Evolutionary conservation across 495 filamentous ascomycete species (phyloP), one percentile per base, ranked within the genome.

Genomic region (Xylaria flabelliformis): DNA sequence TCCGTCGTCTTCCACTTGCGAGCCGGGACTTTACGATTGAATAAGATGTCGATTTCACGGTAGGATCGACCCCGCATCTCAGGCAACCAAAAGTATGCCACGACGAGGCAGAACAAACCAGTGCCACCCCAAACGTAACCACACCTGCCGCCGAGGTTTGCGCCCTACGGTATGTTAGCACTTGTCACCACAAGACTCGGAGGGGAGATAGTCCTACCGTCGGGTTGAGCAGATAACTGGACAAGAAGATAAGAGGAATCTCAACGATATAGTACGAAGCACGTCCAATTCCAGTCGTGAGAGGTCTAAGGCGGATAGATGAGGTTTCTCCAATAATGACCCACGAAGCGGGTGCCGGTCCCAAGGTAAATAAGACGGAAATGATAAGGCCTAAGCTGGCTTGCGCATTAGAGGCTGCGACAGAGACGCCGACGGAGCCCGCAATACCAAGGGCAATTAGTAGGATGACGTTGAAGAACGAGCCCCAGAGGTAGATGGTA

Each of bases 311-410:
- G 70, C 87, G 87, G 76, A 89, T 82, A 69, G 87, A 80, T 46
- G 88, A 86, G 63, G 87, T 89, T 76, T 89, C 87, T 44, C 84
- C 86, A 71, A 90, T 89, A 71, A 88, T 86, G 78, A 86, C 83
- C 82, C 83, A 89, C 62, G 87, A 87, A 64, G 83, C 83, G 68
- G 87, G 87, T 39, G 83, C 87, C 26, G 83, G 85, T 71, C 84
- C 85, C 69, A 86, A 78, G 69, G 80, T 81, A 78, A 87, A 89
- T 53, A 85, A 78, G 72, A 89, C 83, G 65, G 86, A 88, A 74
- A 89, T 79, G 74, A 89, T 88, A 15, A 89, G 77, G 67, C 87
- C 87, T 41, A 89, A 79, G 44, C 83, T 85, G 34, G 87, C 87
- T 76, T 85, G 82, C 42, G 87, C 87, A 63, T 82, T 75, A 59